phyloP scores from a whole-genome alignment of 805 yeast species.

The Spathaspora arborariae region DNA sequence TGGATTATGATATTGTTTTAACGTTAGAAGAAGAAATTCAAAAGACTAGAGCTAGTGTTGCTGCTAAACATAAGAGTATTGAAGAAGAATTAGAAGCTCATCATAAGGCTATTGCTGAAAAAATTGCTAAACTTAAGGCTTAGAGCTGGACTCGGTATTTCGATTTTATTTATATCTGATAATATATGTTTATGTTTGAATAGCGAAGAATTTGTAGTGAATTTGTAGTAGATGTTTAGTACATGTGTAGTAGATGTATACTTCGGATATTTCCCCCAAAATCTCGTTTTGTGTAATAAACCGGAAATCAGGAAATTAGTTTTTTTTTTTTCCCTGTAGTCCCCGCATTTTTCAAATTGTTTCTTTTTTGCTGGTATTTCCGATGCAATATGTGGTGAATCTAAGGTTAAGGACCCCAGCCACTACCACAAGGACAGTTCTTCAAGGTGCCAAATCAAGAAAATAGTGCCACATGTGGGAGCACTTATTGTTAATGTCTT shows the following conservation, averaged over 20 bases:
- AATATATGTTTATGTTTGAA: neutral
- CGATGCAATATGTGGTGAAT: neutral
- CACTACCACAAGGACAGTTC: no score
- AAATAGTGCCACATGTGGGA: no score
- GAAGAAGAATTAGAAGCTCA: conserved; percentile 7
- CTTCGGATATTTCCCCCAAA: neutral
- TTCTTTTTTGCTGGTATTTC: neutral
- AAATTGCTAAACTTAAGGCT: conserved; percentile 3
- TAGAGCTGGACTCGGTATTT: neutral
- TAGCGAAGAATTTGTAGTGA: no score
- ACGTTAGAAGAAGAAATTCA: conserved; percentile 16
- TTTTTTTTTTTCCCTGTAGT: neutral
- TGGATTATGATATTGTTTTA: conserved; percentile 16
- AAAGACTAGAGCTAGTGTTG: conserved; percentile 10
- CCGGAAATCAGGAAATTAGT: neutral
- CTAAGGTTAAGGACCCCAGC: no score
- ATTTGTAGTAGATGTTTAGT: no score
- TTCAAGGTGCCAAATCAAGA: no score
- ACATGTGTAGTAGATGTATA: no score
- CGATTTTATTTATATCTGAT: neutral
- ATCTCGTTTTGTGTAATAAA: neutral
- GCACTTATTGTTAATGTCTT: no score
- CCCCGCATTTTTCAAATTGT: neutral
- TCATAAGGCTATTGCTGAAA: conserved; percentile 6
- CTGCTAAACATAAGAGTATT: conserved; percentile 3